Evolutionary conservation across 2,329 filamentous ascomycete species (phyloP).

Genomic region (Pseudopithomyces maydicus): DNA sequence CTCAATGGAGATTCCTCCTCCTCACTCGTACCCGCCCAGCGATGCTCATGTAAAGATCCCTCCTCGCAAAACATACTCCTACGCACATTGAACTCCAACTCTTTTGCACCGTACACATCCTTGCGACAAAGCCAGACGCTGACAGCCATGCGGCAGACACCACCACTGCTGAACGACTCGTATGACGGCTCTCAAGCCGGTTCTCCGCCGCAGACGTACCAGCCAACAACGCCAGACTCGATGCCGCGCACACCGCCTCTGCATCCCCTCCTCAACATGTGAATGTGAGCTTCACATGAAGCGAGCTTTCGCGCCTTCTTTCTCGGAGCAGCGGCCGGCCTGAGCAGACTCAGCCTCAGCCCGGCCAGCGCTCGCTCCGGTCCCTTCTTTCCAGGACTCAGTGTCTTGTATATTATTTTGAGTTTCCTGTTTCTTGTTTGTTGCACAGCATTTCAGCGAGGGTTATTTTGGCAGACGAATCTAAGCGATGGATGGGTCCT

Average conservation of each 20-base stretch:
- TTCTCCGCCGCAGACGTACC: conserved; percentile 49
- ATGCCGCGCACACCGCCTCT: conserved; percentile 70
- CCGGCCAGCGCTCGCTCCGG: conserved; percentile 6
- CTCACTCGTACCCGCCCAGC: conserved; percentile 68
- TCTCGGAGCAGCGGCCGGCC: background rate
- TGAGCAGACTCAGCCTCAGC: conserved; percentile 3
- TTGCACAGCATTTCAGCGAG: conserved; percentile 46
- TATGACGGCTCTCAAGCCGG: conserved; percentile 66
- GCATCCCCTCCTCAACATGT: conserved; percentile 41
- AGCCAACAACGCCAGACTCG: conserved; percentile 72
- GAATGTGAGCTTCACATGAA: conserved; percentile 25
- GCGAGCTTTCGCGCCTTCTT: conserved; percentile 4
- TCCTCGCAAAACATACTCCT: conserved; percentile 43
- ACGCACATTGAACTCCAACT: conserved; percentile 39
- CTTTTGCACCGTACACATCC: conserved; percentile 25
- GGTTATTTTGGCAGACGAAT: conserved; percentile 25
- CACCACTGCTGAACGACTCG: conserved; percentile 71
- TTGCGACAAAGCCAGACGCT: conserved; percentile 39
- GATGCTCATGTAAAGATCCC: conserved; percentile 75
- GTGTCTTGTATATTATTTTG: conserved; percentile 32
- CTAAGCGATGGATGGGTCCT: conserved; percentile 24
- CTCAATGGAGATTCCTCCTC: conserved; percentile 64
- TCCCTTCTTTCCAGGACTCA: conserved; percentile 19
- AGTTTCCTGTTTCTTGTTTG: conserved; percentile 26
- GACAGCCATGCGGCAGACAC: conserved; percentile 63